A percentile compares a stretch with the other conserved stretches of the same genome.
Conservation (phyloP, 2,329 filamentous ascomycete species). For the Ceratocystis albifundus region DNA sequence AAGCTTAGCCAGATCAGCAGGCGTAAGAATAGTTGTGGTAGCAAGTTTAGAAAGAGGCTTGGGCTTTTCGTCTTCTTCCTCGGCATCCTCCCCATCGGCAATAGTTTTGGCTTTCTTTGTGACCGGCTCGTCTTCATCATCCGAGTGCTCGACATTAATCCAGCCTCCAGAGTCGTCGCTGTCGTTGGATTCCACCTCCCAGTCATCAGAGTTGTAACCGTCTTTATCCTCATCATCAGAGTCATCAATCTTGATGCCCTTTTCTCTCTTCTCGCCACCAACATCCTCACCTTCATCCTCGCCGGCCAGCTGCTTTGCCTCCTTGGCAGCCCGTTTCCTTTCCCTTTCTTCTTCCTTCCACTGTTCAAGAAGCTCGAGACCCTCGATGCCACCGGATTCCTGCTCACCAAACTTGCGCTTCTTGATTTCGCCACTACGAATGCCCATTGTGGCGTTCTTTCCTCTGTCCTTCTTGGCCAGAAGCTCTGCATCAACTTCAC, state of each 20-base stretch:
- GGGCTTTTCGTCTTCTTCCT: conserved; percentile 30
- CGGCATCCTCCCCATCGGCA: conserved; percentile 11
- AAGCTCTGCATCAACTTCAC: conserved; percentile 82
- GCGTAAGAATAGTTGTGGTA: conserved; percentile 88
- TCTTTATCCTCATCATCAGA: conserved; percentile 49
- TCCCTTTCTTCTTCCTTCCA: conserved; percentile 87
- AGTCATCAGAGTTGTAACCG: conserved; percentile 44
- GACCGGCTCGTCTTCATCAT: conserved; percentile 61
- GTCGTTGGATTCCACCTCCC: conserved; percentile 50
- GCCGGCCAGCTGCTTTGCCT: conserved; percentile 47
- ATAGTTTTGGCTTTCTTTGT: conserved; percentile 35
- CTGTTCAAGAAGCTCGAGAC: conserved; percentile 77
- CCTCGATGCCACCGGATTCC: conserved; percentile 70
- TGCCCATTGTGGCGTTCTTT: conserved; percentile 75
- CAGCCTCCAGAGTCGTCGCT: conserved; percentile 70
- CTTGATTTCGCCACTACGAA: conserved; percentile 63
- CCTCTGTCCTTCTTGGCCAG: conserved; percentile 82
- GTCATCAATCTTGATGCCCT: conserved; percentile 27
- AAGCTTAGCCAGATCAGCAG: conserved; percentile 89
- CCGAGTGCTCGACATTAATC: conserved; percentile 81
- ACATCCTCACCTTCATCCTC: conserved; percentile 50
- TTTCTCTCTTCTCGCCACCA: conserved; percentile 35
- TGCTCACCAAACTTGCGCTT: conserved; percentile 76
- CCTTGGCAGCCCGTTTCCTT: conserved; percentile 58
- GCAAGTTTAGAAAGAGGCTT: conserved; percentile 59